phyloP scores from a whole-genome alignment of 2,329 filamentous ascomycete genomes.

The Cercospora sp. region DNA sequence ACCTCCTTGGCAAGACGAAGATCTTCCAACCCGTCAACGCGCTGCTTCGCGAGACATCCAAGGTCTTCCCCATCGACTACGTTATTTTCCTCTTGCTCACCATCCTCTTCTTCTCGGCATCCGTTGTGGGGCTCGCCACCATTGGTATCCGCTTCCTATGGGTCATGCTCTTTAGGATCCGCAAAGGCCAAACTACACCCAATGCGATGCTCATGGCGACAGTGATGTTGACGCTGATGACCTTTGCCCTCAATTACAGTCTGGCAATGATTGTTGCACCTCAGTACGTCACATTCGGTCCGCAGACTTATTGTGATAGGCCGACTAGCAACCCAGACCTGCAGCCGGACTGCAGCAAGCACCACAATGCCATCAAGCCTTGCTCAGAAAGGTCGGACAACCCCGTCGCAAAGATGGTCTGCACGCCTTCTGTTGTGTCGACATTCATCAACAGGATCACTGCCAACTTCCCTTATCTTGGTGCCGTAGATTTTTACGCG shows the following conservation, averaged over 20 bases:
- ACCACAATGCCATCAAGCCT: conserved; percentile 70
- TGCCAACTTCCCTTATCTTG: conserved; percentile 94
- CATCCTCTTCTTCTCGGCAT: conserved; percentile 83
- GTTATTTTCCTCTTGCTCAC: conserved; percentile 81
- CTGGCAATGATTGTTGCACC: conserved; percentile 92
- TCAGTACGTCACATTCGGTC: conserved; percentile 90
- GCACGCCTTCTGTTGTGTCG: conserved; percentile 86
- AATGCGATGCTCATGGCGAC: conserved; percentile 90
- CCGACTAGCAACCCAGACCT: conserved; percentile 61
- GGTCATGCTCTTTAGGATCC: conserved; percentile 88
- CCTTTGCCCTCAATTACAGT: conserved; percentile 88
- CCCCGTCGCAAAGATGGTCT: conserved; percentile 72
- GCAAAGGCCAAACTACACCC: conserved; percentile 82
- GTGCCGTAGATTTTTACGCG: conserved; percentile 89
- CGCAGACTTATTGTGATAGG: conserved; percentile 88
- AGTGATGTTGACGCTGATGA: conserved; percentile 84
- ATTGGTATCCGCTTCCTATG: conserved; percentile 95
- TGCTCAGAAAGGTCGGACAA: conserved; percentile 77
- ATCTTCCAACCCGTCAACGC: conserved; percentile 96
- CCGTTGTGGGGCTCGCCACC: conserved; percentile 79
- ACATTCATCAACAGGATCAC: conserved; percentile 92
- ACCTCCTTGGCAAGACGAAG: conserved; percentile 82
- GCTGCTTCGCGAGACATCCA: conserved; percentile 76
- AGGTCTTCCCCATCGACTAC: conserved; percentile 89
- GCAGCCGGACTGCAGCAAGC: conserved; percentile 72